Evolutionary conservation across 2,329 filamentous ascomycete genomes (phyloP).

Genomic region (Fusarium paranaense): DNA sequence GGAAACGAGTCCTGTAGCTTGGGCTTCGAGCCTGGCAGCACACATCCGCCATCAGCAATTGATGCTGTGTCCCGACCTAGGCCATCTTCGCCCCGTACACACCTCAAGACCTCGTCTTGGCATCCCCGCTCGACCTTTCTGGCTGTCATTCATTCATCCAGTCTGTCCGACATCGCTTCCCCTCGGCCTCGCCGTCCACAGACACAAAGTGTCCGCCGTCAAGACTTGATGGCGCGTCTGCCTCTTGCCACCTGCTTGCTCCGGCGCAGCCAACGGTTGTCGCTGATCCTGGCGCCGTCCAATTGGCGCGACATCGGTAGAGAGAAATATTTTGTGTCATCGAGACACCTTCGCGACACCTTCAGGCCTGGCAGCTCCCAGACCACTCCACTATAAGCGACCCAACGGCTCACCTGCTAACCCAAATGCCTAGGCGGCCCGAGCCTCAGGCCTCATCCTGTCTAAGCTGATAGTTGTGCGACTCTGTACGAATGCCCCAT

Average conservation of each 20-base stretch:
- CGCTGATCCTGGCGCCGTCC: slow-evolving; percentile 5
- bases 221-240: neutral
- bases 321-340: slow-evolving; percentile 18
- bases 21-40: neutral
- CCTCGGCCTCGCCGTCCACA: slow-evolving; percentile 1
- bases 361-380: slow-evolving; percentile 17
- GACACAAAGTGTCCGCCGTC: slow-evolving; percentile 6
- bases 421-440: slow-evolving; percentile 26
- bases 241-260: neutral
- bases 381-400: slow-evolving; percentile 24
- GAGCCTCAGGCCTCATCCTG: slow-evolving; percentile 32
- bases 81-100: neutral
- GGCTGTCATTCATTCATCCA: slow-evolving; percentile 4
- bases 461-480: slow-evolving; percentile 37
- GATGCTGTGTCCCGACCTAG: neutral
- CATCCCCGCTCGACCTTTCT: neutral
- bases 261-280: slow-evolving; percentile 13
- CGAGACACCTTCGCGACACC: slow-evolving; percentile 7
- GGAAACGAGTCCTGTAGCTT: neutral
- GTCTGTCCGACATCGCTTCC: slow-evolving; percentile 18
- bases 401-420: slow-evolving; percentile 35
- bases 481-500: slow-evolving; percentile 37
- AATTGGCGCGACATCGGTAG: slow-evolving; percentile 14
- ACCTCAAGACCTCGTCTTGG: slow-evolving; percentile 10
- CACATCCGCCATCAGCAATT: slow-evolving; percentile 1